Evolutionary conservation across 164 flowering plant genomes (phyloP).

Genomic region (Vitis vinifera): ASM3070453v1 NC_081805.1:4611501-4612000

Average conservation of each 20-base stretch:
- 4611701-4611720: constrained; percentile 30
- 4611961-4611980: constrained; percentile 37
- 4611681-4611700: constrained; percentile 84
- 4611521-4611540: not conserved
- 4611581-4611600: constrained; percentile 71
- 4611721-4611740: not conserved
- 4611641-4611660: constrained; percentile 51
- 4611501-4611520: not conserved
- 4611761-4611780: constrained; percentile 11
- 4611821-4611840: constrained; percentile 61
- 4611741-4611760: too few species aligned
- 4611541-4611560: constrained; percentile 19
- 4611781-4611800: constrained; percentile 62
- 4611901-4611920: not conserved
- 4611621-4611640: constrained; percentile 43
- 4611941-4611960: constrained; percentile 73
- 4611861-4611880: constrained; percentile 20
- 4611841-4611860: constrained; percentile 84
- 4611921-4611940: not conserved
- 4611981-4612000: constrained; percentile 33
- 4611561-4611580: constrained; percentile 44
- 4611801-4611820: constrained; percentile 55
- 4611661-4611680: constrained; percentile 75
- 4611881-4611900: not conserved
- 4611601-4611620: constrained; percentile 66